Evolutionary conservation across 371 early-diverging fungal genomes (phyloP), one percentile per base, ranked within the genome.

Genomic region (Mucor plumbeus): DNA sequence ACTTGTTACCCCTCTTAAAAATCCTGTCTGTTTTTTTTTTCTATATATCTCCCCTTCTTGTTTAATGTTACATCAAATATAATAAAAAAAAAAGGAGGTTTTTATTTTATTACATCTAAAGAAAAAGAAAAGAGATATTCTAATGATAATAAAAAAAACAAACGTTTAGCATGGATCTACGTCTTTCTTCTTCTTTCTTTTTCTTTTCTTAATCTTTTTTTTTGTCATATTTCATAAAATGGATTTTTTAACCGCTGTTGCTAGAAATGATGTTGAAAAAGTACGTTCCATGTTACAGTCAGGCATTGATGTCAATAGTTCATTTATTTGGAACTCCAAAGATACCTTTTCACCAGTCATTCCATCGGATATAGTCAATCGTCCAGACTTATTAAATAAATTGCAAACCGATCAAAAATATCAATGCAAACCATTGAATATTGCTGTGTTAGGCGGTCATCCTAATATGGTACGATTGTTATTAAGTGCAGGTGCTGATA

Each of bases 361-460:
- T 5, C 77, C 84, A 2, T 9, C 66, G n/a, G 76, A 70, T 56
- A 74, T 50, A 59, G 72, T 40, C 63, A 70, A 66, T 65, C 74
- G 53, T 43, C 73, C 73, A 54, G 75, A 78, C 43, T 14, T 53
- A 31, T 9, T 53, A 31, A 79, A 65, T 69, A 76, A 64, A 59
- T 67, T 79, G 57, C 82, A 80, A 54, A 63, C 41, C 10, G 71
- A 79, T 59, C 74, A 80, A 63, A 76, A 77, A 33, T 88, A 87
- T 71, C 78, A 77, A 33, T 82, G 85, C 19, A 86, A 88, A 41
- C 86, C 91, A 3, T 65, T 92, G n/a, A 87, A 90, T 64, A 79
- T 91, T 53, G 92, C 92, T 19, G 89, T 90, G 6, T 59, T 90
- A 11, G 87, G 88, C 47, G 91, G 92, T 3, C 78, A 88, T 66